phyloP scores from a whole-genome alignment of 352 stramenopile species.

The Phytophthora rubi region DNA sequence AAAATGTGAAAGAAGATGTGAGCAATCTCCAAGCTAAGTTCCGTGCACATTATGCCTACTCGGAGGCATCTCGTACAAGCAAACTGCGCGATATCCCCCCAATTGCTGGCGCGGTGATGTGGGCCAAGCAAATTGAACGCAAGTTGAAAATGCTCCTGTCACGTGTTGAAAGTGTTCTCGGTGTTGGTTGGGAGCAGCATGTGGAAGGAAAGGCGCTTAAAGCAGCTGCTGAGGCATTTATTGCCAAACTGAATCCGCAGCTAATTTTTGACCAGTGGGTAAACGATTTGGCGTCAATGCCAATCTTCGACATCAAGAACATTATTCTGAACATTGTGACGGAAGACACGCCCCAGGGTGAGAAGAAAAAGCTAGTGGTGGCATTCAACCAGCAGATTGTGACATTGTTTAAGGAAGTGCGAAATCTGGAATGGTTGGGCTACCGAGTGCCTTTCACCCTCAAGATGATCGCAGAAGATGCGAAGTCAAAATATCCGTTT shows the following conservation, averaged over 20 bases:
- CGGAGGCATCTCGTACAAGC: conserved; percentile 93
- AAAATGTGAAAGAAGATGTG: conserved; percentile 97
- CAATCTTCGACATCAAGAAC: conserved; percentile 92
- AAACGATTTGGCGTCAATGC: conserved; percentile 89
- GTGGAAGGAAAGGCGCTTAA: conserved; percentile 97
- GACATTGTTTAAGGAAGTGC: conserved; percentile 98
- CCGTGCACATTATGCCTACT: conserved; percentile 96
- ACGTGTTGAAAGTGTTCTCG: conserved; percentile 97
- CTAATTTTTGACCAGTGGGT: conserved; percentile 97
- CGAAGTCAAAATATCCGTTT: conserved; percentile 96
- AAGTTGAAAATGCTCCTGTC: conserved; percentile 97
- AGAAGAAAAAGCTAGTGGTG: conserved; percentile 83
- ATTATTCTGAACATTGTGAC: conserved; percentile 92
- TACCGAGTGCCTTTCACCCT: conserved; percentile 96
- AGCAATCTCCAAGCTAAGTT: conserved; percentile 97
- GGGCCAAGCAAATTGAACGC: conserved; percentile 99
- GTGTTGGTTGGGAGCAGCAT: conserved; percentile 96
- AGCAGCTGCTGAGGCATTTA: conserved; percentile 86
- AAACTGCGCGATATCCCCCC: conserved; percentile 97
- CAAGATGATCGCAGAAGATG: conserved; percentile 96
- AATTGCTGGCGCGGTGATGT: conserved; percentile 98
- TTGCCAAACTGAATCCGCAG: conserved; percentile 87
- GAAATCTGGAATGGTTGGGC: conserved; percentile 98
- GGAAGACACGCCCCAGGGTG: conserved; percentile 72
- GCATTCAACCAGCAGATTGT: conserved; percentile 98